Conservation (phyloP, 441 rosid genomes). For the Brassica hybrid region DNA sequence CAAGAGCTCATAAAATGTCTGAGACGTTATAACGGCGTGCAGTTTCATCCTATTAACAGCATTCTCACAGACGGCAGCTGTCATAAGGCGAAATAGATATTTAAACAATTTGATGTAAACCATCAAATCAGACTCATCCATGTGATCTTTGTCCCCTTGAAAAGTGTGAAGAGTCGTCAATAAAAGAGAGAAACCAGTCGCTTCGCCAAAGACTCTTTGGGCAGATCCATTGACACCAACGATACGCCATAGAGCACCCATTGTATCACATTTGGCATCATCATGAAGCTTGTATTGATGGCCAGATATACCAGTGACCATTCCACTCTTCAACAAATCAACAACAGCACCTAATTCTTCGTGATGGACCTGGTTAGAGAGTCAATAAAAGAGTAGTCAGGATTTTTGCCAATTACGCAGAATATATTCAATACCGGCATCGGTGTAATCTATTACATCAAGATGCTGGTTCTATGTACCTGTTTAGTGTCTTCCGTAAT, state of each 20-base stretch:
- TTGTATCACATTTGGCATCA: slow-evolving; percentile 97
- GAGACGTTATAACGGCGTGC: slow-evolving; percentile 83
- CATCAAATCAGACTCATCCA: slow-evolving; percentile 62
- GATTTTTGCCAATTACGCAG: slow-evolving; percentile 9
- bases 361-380: slow-evolving; percentile 76
- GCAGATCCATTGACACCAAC: slow-evolving; percentile 86
- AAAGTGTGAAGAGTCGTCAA: slow-evolving; percentile 93
- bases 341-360: slow-evolving; percentile 94
- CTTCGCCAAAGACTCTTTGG: slow-evolving; percentile 96
- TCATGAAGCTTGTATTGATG: slow-evolving; percentile 89
- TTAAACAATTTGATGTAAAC: slow-evolving; percentile 79
- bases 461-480: slow-evolving; percentile 48
- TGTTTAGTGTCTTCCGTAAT: slow-evolving; percentile 89
- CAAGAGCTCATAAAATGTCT: slow-evolving; percentile 94
- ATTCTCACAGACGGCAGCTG: slow-evolving; percentile 88
- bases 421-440: slow-evolving; percentile 16
- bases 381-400: slow-evolving; percentile 25
- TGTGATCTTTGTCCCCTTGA: slow-evolving; percentile 65
- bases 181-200: slow-evolving; percentile 98
- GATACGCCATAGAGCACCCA: slow-evolving; percentile 99
- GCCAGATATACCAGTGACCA: slow-evolving; percentile 92
- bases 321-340: slow-evolving; percentile 98
- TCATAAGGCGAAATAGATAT: slow-evolving; percentile 88
- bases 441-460: slow-evolving; percentile 1
- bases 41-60: slow-evolving; percentile 88